A percentile compares a stretch with the other conserved stretches of the same genome.
These are phyloP conservation scores for Mycosarcoma maydis DNA, from an alignment of 1,284 basidiomycete species.

Conservation along the genomic window DNA sequence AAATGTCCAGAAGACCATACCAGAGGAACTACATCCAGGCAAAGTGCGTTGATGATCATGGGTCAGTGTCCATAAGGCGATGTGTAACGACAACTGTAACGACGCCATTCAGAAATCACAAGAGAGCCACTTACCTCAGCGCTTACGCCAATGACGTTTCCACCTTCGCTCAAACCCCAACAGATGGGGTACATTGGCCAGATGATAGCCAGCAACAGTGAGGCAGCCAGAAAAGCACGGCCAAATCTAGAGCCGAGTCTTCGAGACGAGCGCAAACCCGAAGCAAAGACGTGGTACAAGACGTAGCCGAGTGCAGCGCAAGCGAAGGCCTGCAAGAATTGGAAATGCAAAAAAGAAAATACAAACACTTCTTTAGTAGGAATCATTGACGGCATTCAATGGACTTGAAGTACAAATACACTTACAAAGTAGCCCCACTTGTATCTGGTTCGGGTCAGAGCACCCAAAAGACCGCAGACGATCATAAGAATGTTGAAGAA, in stretches of 20 bases:
- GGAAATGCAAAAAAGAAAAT: not conserved
- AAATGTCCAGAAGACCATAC: slow-evolving; percentile 73
- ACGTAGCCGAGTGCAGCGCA: slow-evolving; percentile 68
- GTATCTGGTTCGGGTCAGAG: slow-evolving; percentile 71
- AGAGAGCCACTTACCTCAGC: slow-evolving; percentile 15
- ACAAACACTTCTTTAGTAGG: slow-evolving; percentile 57
- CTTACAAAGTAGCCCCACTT: slow-evolving; percentile 70
- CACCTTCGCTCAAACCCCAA: slow-evolving; percentile 72
- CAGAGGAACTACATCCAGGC: slow-evolving; percentile 68
- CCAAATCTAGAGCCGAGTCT: slow-evolving; percentile 67
- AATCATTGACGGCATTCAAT: too few relatives aligned
- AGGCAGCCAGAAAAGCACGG: slow-evolving; percentile 68
- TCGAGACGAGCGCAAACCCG: slow-evolving; percentile 67
- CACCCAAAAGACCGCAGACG: slow-evolving; percentile 71
- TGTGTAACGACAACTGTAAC: not conserved
- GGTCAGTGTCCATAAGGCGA: not conserved
- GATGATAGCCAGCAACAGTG: slow-evolving; percentile 57
- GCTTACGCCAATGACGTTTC: slow-evolving; percentile 69
- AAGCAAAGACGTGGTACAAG: slow-evolving; percentile 60
- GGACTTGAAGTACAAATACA: too few relatives aligned
- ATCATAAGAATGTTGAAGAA: slow-evolving; percentile 71
- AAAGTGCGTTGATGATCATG: slow-evolving; percentile 63
- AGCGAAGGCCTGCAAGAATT: slow-evolving; percentile 64
- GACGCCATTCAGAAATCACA: not conserved
- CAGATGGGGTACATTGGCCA: slow-evolving; percentile 62